Base-by-base conservation (phyloP, 2,329 filamentous ascomycete species). In the Fusarium sp. region DNA sequence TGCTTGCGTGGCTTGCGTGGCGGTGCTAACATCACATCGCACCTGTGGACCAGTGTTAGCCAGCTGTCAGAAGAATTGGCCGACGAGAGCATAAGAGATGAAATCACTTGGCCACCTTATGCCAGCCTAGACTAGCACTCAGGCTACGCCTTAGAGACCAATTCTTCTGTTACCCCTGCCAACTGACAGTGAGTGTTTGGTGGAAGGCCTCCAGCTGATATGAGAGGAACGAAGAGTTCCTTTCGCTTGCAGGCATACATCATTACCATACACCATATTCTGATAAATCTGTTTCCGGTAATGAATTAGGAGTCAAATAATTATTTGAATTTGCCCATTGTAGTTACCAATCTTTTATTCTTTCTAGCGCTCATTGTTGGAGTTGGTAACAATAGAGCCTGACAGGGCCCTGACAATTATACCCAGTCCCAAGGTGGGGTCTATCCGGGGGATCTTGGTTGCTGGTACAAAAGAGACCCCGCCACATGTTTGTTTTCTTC, bases 401-500 rank as follows among this genome's bases (percentile, higher is more conserved):
- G 34, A 38, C 34, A 38, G 10, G 29, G 18, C 44, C 32, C 30
- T 62, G 32, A 10, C 18, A 20, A 34, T 25, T 62, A 27, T 43
- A 58, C 18, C 22, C 22, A 51, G 29, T 38, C 16, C 48, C 34
- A 25, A 53, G 55, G 69, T 72, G 69, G 69, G 69, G 65, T 71
- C 49, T 52, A n/a, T 43, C 56, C 45, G 52, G 55, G 55, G 60
- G 64, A 58, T 67, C 47, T 51, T 69, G 53, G 67, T 70, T 71
- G 68, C 68, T 58, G 64, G 68, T 69, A 27, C 61, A 64, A 57
- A 72, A 46, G 18, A 53, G 53, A 65, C 69, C 69, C 69, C 69
- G 65, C 69, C 69, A 72, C 69, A 71, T 71, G 58, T 72, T 71
- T 71, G 62, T 72, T 72, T 72, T 72, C 61, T 71, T 69, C 55